phyloP scores from a whole-genome alignment of 176 grass and related monocot genomes.

The Aegilops longissima region DNA sequence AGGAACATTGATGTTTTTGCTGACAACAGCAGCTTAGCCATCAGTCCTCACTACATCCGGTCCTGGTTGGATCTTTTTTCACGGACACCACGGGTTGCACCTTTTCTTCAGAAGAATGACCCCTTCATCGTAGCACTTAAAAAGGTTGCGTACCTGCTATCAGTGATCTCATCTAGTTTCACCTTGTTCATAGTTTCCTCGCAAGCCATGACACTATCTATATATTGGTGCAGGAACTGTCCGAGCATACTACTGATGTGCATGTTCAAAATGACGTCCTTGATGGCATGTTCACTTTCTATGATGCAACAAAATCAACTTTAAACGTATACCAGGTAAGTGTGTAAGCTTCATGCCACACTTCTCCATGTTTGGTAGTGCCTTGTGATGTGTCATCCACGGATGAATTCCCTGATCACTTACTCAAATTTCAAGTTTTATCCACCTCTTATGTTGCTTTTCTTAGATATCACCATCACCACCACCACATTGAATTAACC shows the following conservation, averaged over 20 bases:
- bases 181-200: conserved; percentile 12
- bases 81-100: conserved; percentile 86
- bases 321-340: conserved; percentile 91
- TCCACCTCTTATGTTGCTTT: background rate
- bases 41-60: conserved; percentile 66
- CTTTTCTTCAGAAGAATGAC: conserved; percentile 90
- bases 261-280: conserved; percentile 79
- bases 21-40: conserved; percentile 81
- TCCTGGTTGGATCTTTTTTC: conserved; percentile 94
- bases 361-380: conserved; percentile 16
- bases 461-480: background rate
- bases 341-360: conserved; percentile 14
- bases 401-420: background rate
- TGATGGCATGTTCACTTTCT: conserved; percentile 93
- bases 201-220: conserved; percentile 12
- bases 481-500: background rate
- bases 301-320: conserved; percentile 78
- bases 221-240: conserved; percentile 67
- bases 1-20: conserved; percentile 86
- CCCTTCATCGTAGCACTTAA: conserved; percentile 73
- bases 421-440: background rate
- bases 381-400: background rate
- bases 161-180: background rate
- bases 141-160: conserved; percentile 49
- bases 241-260: conserved; percentile 78